Evolutionary conservation across 768 basidiomycete species (phyloP).

Genomic region (Tylopilus felleus): DNA sequence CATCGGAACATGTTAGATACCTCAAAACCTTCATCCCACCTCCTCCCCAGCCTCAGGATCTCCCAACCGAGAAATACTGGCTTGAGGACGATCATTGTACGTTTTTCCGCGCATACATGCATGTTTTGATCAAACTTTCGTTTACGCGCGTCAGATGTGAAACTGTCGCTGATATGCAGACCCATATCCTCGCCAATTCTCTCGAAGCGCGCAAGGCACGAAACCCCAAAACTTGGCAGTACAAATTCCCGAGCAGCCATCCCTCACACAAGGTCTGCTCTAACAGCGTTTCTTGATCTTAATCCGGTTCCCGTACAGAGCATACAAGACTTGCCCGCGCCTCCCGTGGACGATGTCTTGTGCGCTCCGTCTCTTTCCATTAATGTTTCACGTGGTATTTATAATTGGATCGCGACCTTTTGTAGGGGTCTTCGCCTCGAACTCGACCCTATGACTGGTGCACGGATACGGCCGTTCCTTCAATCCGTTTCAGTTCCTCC

Average conservation of each 20-base stretch:
- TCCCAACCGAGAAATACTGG: conserved; percentile 39
- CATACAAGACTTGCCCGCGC: conserved; percentile 29
- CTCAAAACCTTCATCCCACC: conserved; percentile 19
- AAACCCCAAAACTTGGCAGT: conserved; percentile 43
- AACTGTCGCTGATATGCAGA: conserved; percentile 25
- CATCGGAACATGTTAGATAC: conserved; percentile 18
- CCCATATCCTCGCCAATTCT: conserved; percentile 42
- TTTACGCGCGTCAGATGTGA: conserved; percentile 22
- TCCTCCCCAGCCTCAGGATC: conserved; percentile 18
- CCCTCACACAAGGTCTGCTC: conserved; percentile 22
- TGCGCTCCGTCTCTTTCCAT: conserved; percentile 23
- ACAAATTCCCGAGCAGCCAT: conserved; percentile 24
- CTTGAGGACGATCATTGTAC: conserved; percentile 35
- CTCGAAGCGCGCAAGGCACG: conserved; percentile 43
- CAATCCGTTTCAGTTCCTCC: conserved; percentile 23
- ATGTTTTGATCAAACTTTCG: background rate
- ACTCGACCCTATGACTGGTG: conserved; percentile 26
- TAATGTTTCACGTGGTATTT: background rate
- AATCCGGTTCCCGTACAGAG: conserved; percentile 28
- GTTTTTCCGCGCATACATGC: conserved; percentile 22
- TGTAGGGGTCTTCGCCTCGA: conserved; percentile 32
- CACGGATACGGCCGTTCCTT: conserved; percentile 27
- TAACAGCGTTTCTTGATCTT: conserved; percentile 23
- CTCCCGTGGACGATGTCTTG: conserved; percentile 39
- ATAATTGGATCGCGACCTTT: background rate